Percentiles rank a stretch among this genome's conserved stretches.
Conservation (phyloP, 768 basidiomycete species). For the Mycena kentingensis region DNA sequence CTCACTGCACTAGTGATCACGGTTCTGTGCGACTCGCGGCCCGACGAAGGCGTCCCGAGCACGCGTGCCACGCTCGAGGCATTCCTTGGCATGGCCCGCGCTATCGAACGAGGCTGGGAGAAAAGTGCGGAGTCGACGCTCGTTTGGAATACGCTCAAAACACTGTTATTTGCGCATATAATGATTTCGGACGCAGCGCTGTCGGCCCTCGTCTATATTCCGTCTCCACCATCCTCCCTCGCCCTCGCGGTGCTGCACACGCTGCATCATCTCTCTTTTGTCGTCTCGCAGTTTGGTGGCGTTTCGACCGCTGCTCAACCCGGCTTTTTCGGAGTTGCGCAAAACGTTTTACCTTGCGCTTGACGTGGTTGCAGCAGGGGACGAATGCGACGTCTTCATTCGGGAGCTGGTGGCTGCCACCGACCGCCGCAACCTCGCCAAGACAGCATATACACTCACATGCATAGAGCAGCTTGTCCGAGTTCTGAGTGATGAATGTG, state of each 20-base stretch:
- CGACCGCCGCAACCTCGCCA: slow-evolving; percentile 27
- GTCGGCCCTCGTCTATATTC: slow-evolving; percentile 53
- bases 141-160: slow-evolving; percentile 73
- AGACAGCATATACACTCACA: slow-evolving; percentile 67
- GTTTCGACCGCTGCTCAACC: slow-evolving; percentile 52
- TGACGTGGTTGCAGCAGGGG: slow-evolving; percentile 59
- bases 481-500: slow-evolving; percentile 51
- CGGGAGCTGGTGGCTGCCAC: slow-evolving; percentile 19
- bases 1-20: slow-evolving; percentile 38
- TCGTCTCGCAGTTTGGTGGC: slow-evolving; percentile 81
- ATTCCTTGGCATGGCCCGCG: slow-evolving; percentile 40
- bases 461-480: slow-evolving; percentile 79
- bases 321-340: slow-evolving; percentile 72
- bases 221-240: slow-evolving; percentile 46
- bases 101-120: slow-evolving; percentile 51
- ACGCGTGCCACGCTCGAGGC: slow-evolving; percentile 34
- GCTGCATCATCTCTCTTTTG: slow-evolving; percentile 70
- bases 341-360: slow-evolving; percentile 76
- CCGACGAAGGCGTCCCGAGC: slow-evolving; percentile 33
- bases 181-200: slow-evolving; percentile 70
- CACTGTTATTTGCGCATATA: slow-evolving; percentile 69
- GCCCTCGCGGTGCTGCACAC: slow-evolving; percentile 57
- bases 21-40: slow-evolving; percentile 38
- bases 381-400: slow-evolving; percentile 39
- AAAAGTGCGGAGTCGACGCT: slow-evolving; percentile 23